phyloP scores from a whole-genome alignment of 148 eudicot genomes.

The Persicaria maculosa region DNA sequence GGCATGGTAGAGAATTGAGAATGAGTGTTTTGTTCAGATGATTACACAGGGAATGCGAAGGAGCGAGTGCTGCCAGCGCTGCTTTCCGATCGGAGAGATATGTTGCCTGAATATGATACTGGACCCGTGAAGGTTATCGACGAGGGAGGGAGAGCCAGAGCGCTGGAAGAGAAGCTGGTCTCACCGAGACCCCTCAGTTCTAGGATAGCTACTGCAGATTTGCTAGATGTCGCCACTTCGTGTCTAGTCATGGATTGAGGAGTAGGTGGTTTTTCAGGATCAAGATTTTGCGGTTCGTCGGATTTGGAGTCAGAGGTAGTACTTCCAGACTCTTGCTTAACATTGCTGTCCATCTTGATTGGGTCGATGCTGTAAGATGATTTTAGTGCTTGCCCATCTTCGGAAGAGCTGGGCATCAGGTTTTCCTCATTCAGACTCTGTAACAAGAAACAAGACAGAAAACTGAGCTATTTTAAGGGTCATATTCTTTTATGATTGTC shows the following conservation, averaged over 20 bases:
- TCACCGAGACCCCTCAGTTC: conserved; percentile 44
- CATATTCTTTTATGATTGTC: too few species aligned
- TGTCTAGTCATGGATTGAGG: conserved; percentile 28
- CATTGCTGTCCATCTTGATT: conserved; percentile 24
- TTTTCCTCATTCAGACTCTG: conserved; percentile 33
- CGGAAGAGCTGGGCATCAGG: background rate
- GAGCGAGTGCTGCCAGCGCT: conserved; percentile 85
- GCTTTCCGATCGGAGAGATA: conserved; percentile 85
- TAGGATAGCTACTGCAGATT: conserved; percentile 11
- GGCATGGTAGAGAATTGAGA: background rate
- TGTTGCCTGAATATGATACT: conserved; percentile 45
- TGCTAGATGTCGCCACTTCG: conserved; percentile 19
- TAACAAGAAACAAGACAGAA: background rate
- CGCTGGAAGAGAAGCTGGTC: conserved; percentile 62
- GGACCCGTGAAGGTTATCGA: conserved; percentile 50
- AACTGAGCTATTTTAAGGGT: too few species aligned
- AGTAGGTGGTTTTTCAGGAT: conserved; percentile 24
- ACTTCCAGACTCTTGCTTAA: conserved; percentile 43
- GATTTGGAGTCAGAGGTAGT: conserved; percentile 37
- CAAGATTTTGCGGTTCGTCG: conserved; percentile 17
- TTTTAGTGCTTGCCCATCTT: background rate
- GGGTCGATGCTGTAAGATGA: background rate
- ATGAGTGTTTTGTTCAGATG: background rate
- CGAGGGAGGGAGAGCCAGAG: conserved; percentile 21
- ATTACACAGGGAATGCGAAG: conserved; percentile 95